These are phyloP conservation scores for Parastagonospora avenae DNA, from an alignment of 2,329 filamentous ascomycete genomes.

Conservation along the genomic window DNA sequence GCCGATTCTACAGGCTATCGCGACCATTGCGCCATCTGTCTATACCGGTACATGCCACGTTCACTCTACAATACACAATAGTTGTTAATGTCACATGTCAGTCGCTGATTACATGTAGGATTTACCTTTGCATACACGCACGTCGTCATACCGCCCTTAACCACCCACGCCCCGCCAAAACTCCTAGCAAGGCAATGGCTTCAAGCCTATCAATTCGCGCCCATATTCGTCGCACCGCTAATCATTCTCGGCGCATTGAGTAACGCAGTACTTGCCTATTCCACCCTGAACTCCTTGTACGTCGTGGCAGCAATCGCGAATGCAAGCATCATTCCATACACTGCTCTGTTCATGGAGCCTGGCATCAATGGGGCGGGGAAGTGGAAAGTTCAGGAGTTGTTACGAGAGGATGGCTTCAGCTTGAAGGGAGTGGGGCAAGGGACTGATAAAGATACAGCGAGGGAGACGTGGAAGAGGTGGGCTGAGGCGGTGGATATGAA, in stretches of 20 bases:
- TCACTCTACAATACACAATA: not conserved
- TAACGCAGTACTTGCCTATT: conserved; percentile 39
- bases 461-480: conserved; percentile 16
- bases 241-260: conserved; percentile 39
- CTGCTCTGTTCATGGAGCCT: conserved; percentile 48
- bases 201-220: conserved; percentile 46
- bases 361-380: conserved; percentile 47
- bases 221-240: conserved; percentile 45
- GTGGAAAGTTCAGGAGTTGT: conserved; percentile 45
- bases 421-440: conserved; percentile 16
- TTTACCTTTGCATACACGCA: conserved; percentile 42
- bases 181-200: conserved; percentile 49
- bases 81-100: conserved; percentile 1
- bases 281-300: conserved; percentile 21
- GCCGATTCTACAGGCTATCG: conserved; percentile 20
- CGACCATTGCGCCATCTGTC: conserved; percentile 28
- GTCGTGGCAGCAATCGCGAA: conserved; percentile 30
- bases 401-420: conserved; percentile 27
- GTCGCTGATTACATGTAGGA: conserved; percentile 9
- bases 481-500: conserved; percentile 27
- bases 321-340: conserved; percentile 43
- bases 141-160: conserved; percentile 44
- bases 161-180: conserved; percentile 37
- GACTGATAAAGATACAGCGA: conserved; percentile 21
- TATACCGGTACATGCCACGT: conserved; percentile 24